A percentile compares a stretch with the other conserved stretches of the same genome.
phyloP scores from a whole-genome alignment of 1,284 basidiomycete species.

The Marasmius oreades region DNA sequence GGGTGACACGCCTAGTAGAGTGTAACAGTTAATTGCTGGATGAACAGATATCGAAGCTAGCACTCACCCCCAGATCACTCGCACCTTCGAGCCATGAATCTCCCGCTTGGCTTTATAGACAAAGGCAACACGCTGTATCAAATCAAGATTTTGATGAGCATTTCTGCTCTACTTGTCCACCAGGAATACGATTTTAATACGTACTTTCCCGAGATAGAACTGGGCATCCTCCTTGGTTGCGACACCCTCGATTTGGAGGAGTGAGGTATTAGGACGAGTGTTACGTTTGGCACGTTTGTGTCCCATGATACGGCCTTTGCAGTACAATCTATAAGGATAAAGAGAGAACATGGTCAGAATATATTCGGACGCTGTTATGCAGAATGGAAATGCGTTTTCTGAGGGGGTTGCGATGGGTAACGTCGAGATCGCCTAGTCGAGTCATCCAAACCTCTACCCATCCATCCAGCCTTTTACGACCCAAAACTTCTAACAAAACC shows the following conservation, averaged over 20 bases:
- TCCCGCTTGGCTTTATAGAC: conserved; percentile 96
- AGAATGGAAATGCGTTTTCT: neutral
- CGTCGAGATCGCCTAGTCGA: conserved; percentile 12
- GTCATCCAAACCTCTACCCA: conserved; percentile 33
- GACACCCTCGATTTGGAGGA: conserved; percentile 97
- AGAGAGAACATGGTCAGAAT: conserved; percentile 9
- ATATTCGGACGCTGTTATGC: conserved; percentile 4
- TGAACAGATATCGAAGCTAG: neutral
- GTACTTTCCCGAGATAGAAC: conserved; percentile 98
- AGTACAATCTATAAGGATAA: conserved; percentile 73
- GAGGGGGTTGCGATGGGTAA: conserved; percentile 1
- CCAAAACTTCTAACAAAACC: conserved; percentile 19
- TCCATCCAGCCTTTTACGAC: conserved; percentile 33
- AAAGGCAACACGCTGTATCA: conserved; percentile 93
- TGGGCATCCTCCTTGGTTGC: conserved; percentile 91
- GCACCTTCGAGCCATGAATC: conserved; percentile 88
- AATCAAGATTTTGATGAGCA: too few relatives aligned
- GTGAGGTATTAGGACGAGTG: conserved; percentile 91
- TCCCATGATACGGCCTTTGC: conserved; percentile 95
- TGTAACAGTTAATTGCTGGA: conserved; percentile 1
- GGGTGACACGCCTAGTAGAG: conserved; percentile 73
- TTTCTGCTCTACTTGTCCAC: conserved; percentile 6
- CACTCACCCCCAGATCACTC: conserved; percentile 91
- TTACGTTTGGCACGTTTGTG: conserved; percentile 99
- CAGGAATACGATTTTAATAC: conserved; percentile 25